phyloP scores from a whole-genome alignment of 208 protist species.

The Wallacemonas collosoma region DNA sequence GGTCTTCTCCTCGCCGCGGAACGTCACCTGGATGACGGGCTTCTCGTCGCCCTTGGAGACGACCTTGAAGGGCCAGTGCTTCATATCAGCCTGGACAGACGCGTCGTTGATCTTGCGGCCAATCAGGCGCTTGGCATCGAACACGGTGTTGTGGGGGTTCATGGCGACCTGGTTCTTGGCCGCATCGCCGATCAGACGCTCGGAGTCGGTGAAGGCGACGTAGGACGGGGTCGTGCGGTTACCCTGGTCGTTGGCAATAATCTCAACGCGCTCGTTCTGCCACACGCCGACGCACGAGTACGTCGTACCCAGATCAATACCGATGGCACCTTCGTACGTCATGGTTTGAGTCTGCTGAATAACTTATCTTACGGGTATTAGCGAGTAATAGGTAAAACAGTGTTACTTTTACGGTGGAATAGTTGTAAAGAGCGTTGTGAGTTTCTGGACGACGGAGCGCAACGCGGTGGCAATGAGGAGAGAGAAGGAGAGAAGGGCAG shows the following conservation, averaged over 20 bases:
- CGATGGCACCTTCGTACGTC: conserved; percentile 66
- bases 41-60: conserved; percentile 53
- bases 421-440: neutral
- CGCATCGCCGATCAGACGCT: conserved; percentile 96
- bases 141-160: conserved; percentile 92
- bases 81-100: conserved; percentile 89
- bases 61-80: conserved; percentile 96
- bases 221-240: conserved; percentile 99
- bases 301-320: conserved; percentile 96
- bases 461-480: neutral
- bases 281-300: conserved; percentile 97
- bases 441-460: neutral
- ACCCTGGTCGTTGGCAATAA: conserved; percentile 99
- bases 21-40: conserved; percentile 51
- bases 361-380: neutral
- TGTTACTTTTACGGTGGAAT: neutral
- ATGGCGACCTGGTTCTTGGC: conserved; percentile 91
- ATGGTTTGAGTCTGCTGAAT: too few species aligned
- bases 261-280: conserved; percentile 79
- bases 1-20: conserved; percentile 49
- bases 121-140: conserved; percentile 97
- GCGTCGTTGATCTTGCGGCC: conserved; percentile 85
- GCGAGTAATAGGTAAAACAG: neutral
- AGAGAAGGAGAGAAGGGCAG: neutral
- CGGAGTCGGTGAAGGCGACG: conserved; percentile 97